Evolutionary conservation across 768 basidiomycete species (phyloP).

Genomic region (Suillus hirtellus): DNA sequence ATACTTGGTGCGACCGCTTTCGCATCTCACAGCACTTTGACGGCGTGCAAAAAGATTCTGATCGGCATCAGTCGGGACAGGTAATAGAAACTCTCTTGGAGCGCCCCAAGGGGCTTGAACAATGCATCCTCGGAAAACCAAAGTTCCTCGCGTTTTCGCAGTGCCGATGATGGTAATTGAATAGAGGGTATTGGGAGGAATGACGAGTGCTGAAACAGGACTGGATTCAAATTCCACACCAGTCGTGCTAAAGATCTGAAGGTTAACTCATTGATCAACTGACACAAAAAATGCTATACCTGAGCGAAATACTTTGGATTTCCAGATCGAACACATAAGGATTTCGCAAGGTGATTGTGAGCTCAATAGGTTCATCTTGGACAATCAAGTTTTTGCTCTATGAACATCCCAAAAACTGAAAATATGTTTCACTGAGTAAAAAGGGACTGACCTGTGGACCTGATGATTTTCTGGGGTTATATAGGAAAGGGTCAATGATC

Average conservation of each 20-base stretch:
- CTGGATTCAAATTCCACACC: conserved; percentile 75
- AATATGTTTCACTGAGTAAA: conserved; percentile 1
- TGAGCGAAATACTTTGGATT: conserved; percentile 75
- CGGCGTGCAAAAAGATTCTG: conserved; percentile 58
- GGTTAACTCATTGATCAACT: neutral
- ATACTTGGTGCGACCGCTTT: conserved; percentile 71
- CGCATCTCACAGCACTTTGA: conserved; percentile 62
- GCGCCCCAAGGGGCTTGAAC: conserved; percentile 76
- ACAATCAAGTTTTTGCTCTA: conserved; percentile 69
- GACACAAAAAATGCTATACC: conserved; percentile 45
- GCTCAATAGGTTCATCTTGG: conserved; percentile 80
- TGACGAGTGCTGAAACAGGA: conserved; percentile 52
- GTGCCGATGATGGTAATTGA: conserved; percentile 69
- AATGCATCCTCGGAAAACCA: conserved; percentile 76
- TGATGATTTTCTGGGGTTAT: conserved; percentile 77
- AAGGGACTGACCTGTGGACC: conserved; percentile 52
- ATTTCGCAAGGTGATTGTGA: conserved; percentile 84
- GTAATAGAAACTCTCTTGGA: conserved; percentile 71
- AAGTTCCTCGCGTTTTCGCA: conserved; percentile 61
- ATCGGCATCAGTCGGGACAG: conserved; percentile 70
- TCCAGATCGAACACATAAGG: conserved; percentile 93
- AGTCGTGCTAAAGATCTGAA: conserved; percentile 57
- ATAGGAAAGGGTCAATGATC: conserved; percentile 80
- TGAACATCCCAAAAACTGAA: conserved; percentile 1
- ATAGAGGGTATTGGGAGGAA: conserved; percentile 78